Evolutionary conservation across 2,329 filamentous ascomycete genomes (phyloP), one percentile per base, ranked within the genome.

Genomic region (Sarocladium oryzae): DNA sequence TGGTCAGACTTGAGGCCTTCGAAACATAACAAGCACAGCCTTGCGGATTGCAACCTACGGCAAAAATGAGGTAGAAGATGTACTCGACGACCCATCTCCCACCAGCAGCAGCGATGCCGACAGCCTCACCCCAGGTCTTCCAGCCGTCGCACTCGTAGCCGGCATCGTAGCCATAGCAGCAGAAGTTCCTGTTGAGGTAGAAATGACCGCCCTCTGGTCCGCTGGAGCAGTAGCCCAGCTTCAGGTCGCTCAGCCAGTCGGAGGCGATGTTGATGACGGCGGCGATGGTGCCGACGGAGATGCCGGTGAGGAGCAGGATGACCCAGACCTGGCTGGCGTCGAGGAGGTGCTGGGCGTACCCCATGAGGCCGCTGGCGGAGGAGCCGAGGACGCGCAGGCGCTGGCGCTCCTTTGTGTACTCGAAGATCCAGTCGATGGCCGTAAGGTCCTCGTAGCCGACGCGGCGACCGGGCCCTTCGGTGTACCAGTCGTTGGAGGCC

Each of bases 371-470:
- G 18, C 80, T 76, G 7, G 83, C 79, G 59, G 79, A 81, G 0
- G 86, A 81, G 51, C 83, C 80, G 18, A 99, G 74, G 26, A 86
- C 79, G n/a, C 89, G 82, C 61, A 95, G 72, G 21, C 93, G 82
- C 66, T 95, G 89, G 18, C 93, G 82, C 71, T 99, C 93, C 67
- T 96, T 96, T 50, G 88, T 93, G 64, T 97, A 96, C 68, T 99
- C 93, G 61, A 96, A 97, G 64, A 97, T 97, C 93, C 93, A 99
- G 72, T 99, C 93, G 66, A 99, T 99, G 53, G 93, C 92, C 15
- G 92, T 96, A 66, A 96, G 76, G 69, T 99, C 88, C 63, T 96
- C 92, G 71, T 99, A 99, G 51, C 88, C 92, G 33, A 96, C 91
- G 62, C 93, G 82, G 50, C 89, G 82, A 1, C 91, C 91, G 0